A percentile compares a stretch with the other conserved stretches of the same genome.
Evolutionary conservation across 1,284 basidiomycete genomes (phyloP).

Genomic region (Boletus semigastroideus): DNA sequence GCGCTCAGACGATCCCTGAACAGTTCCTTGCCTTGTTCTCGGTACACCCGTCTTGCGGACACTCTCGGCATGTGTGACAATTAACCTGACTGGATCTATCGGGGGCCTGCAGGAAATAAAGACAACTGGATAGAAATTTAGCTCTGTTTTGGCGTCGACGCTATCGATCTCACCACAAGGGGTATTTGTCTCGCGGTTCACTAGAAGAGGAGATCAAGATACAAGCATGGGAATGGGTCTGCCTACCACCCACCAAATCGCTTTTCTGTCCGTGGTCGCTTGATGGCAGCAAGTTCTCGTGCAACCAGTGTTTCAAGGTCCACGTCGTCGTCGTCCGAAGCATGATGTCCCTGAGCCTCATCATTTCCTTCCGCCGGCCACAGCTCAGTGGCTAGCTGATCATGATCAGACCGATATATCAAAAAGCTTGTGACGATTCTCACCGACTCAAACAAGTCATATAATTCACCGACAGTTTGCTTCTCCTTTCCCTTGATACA

Average conservation of each 20-base stretch:
- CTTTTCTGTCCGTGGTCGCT: constrained; percentile 58
- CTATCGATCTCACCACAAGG: constrained; percentile 58
- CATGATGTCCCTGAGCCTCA: constrained; percentile 17
- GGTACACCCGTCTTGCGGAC: constrained; percentile 62
- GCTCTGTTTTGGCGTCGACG: neutral
- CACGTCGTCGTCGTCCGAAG: constrained; percentile 36
- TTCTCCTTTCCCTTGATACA: constrained; percentile 81
- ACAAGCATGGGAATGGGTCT: neutral
- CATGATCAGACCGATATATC: constrained; percentile 9
- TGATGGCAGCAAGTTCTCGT: constrained; percentile 68
- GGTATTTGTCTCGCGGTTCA: constrained; percentile 72
- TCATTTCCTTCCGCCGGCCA: constrained; percentile 51
- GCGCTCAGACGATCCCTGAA: neutral
- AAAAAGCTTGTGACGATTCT: constrained; percentile 3
- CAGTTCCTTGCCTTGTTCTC: constrained; percentile 55
- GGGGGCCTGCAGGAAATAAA: constrained; percentile 79
- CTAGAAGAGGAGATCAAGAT: constrained; percentile 36
- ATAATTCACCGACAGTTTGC: constrained; percentile 70
- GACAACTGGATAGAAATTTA: constrained; percentile 48
- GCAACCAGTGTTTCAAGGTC: constrained; percentile 70
- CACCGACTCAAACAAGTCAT: constrained; percentile 75
- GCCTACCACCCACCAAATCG: constrained; percentile 57
- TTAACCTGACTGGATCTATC: constrained; percentile 71
- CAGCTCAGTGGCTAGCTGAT: constrained; percentile 64
- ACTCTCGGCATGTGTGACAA: constrained; percentile 62